Conservation (phyloP, 2,329 filamentous ascomycete species). For the Drechslerella dactyloides region DNA sequence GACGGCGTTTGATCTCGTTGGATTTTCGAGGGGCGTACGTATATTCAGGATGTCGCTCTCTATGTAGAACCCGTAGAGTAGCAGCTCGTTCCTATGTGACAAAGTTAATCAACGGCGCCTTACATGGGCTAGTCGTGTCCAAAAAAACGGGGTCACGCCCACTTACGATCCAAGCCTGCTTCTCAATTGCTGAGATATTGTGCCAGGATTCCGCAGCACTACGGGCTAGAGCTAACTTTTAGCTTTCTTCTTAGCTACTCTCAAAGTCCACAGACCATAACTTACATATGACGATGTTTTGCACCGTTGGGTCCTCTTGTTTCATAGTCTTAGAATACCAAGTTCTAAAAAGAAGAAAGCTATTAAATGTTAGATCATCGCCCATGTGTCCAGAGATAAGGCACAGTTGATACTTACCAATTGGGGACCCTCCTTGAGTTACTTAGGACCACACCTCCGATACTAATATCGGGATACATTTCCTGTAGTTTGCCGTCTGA, state of each 20-base stretch:
- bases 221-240: background rate
- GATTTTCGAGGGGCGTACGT: conserved; percentile 12
- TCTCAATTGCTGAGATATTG: conserved; percentile 4
- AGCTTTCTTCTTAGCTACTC: background rate
- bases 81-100: conserved; percentile 13
- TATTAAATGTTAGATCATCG: background rate
- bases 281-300: conserved; percentile 19
- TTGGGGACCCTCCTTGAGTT: conserved; percentile 18
- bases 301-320: background rate
- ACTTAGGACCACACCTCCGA: conserved; percentile 6
- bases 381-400: too few relatives aligned
- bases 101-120: too few relatives aligned
- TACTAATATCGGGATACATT: background rate
- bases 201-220: conserved; percentile 9
- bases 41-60: conserved; percentile 14
- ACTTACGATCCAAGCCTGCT: conserved; percentile 17
- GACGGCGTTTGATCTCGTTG: conserved; percentile 14
- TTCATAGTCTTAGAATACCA: conserved; percentile 5
- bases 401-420: conserved; percentile 1
- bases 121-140: background rate
- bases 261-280: background rate
- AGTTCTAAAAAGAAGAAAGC: conserved; percentile 14
- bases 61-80: too few relatives aligned
- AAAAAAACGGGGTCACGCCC: background rate
- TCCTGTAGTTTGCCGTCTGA: background rate